Evolutionary conservation across 108 stramenopile genomes (phyloP), one percentile per base, ranked within the genome.

Genomic region (Fistulifera solaris): DNA sequence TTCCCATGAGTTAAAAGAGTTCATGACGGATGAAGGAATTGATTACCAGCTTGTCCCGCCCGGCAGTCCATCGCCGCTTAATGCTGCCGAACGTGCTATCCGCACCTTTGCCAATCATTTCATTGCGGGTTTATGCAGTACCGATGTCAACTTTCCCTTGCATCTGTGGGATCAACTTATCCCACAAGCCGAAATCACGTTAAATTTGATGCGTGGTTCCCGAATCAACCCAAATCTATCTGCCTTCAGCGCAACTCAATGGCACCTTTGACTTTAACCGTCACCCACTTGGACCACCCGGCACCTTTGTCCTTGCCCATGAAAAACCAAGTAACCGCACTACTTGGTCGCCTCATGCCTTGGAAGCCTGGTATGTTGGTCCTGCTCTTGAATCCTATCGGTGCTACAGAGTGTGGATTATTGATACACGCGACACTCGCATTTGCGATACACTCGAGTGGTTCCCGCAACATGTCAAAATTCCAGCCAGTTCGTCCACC

Each of bases 41-140:
- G 38, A 52, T 25, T 27, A 22, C 38, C 72, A 80, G 49, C 48
- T 74, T 13, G 62, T 52, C n/a, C 69, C 73, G 50, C n/a, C 67
- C 70, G 8, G 41, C 41, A 17, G 39, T 52, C 21, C 67, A 65
- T 46, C 52, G 64, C 35, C 41, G 54, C 24, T n/a, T n/a, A 80
- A 80, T 62, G 51, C 58, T n/a, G 79, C 79, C 0, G 72, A 80
- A 54, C 62, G 31, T 8, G 74, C 74, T 1, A 78, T 78, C 14
- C 54, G 52, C 12, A 78, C 73, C 24, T 78, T 71, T 57, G 66
- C 72, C 38, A 58, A 63, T 11, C 73, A 74, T 50, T 75, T 74
- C 53, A 57, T 40, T 38, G 42, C 21, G 48, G 41, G 24, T 21
- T 27, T 44, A n/a, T 59, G 18, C 28, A 61, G 63, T 17, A 48